Evolutionary conservation across 257 asterid species (phyloP), one percentile per base, ranked within the genome.

Genomic region (Handroanthus guayacan): DNA sequence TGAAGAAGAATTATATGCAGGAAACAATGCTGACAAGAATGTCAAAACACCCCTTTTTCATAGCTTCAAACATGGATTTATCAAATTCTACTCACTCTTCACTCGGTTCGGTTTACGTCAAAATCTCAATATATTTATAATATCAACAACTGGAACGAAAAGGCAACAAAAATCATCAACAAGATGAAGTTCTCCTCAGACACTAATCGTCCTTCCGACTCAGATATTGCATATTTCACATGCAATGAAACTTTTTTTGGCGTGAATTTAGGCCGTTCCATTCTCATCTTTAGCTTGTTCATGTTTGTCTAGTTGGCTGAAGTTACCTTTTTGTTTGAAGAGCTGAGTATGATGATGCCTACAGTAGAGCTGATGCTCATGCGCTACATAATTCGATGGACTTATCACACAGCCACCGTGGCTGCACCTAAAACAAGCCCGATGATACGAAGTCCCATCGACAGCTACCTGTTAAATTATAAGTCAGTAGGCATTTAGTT

Each of bases 321-420:
- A 93, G 77, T 93, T 91, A 63, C 97, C 98, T 62, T 87, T 91
- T 47, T 82, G 83, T 88, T 89, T 93, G 86, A 93, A 86, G 12
- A 89, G 96, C 82, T 89, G 97, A 0, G 87, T 76, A 47, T 93
- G 96, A 80, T 93, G 98, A 74, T 91, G 98, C 87, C 91, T 86
- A 13, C 98, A 92, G 67, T 88, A 93, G 36, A 92, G 88, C 11
- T 75, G 85, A 13, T 87, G 93, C 66, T 89, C 93, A 60, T 92
- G 97, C 0, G 97, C 91, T 6, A 92, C 78, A 71, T 89, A 92
- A 57, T 88, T 90, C 1, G 97, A 92, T 3, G 97, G 97, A 68
- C 93, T 92, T 74, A 92, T 90, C 58, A 83, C 80, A 20, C 97
- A 89, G 9, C 97, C 97, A 0, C 97, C 97, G 0, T 90, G 91